A percentile compares a stretch with the other conserved stretches of the same genome.
Evolutionary conservation across 2,329 filamentous ascomycete species (phyloP).

Genomic region (Sordariomycetes sp.): DNA sequence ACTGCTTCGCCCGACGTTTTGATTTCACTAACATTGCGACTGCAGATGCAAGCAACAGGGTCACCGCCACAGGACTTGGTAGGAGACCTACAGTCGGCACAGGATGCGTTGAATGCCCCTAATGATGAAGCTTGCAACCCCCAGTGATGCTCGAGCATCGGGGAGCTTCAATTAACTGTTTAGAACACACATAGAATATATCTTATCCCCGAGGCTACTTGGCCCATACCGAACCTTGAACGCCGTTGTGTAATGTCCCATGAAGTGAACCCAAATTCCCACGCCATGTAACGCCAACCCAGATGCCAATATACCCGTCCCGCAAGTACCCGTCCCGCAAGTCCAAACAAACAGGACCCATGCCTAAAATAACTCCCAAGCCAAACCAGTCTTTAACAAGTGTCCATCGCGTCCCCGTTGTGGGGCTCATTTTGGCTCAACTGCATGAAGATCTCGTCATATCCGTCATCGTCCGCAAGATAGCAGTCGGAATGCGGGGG

Average conservation of each 20-base stretch:
- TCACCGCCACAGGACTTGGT: constrained; percentile 85
- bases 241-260: no score
- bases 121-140: constrained; percentile 50
- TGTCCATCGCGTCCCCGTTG: constrained; percentile 1
- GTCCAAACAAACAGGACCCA: not conserved
- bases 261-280: not conserved
- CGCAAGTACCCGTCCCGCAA: no score
- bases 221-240: not conserved
- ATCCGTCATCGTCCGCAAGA: constrained; percentile 46
- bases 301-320: not conserved
- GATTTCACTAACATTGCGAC: not conserved
- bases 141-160: constrained; percentile 32
- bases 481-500: constrained; percentile 23
- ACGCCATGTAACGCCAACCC: not conserved
- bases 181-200: not conserved
- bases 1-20: not conserved
- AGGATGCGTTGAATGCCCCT: constrained; percentile 54
- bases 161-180: not conserved
- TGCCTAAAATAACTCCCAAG: not conserved
- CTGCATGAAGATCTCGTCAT: constrained; percentile 47
- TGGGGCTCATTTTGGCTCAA: not conserved
- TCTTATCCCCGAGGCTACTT: not conserved
- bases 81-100: constrained; percentile 76
- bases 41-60: constrained; percentile 90
- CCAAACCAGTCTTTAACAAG: not conserved